These are phyloP conservation scores for Umbelopsis vinacea DNA, from an alignment of 192 early-diverging fungal species.

Conservation along the genomic window DNA sequence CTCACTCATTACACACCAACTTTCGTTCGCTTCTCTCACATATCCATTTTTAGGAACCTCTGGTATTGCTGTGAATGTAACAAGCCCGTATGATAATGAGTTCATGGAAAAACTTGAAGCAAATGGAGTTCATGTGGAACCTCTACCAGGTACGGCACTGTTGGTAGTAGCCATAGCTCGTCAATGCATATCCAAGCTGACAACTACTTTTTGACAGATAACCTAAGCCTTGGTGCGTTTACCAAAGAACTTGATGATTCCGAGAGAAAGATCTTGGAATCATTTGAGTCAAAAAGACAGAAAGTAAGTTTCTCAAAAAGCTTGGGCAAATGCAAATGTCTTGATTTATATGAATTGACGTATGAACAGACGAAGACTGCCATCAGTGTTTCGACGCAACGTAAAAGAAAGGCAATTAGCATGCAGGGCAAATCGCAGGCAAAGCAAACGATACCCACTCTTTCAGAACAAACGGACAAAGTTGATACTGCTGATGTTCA, in stretches of 20 bases:
- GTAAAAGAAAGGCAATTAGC: no score
- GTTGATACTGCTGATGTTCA: no score
- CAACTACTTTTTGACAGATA: conserved; percentile 20
- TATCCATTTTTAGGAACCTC: conserved; percentile 28
- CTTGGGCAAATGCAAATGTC: no score
- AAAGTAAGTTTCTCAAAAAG: not conserved
- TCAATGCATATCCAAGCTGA: not conserved
- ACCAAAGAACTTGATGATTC: conserved; percentile 32
- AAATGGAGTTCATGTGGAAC: conserved; percentile 16
- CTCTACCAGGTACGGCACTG: conserved; percentile 32
- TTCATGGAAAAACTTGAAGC: conserved; percentile 26
- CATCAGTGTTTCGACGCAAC: no score
- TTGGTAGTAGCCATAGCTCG: not conserved
- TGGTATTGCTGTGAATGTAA: conserved; percentile 40
- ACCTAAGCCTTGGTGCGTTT: conserved; percentile 27
- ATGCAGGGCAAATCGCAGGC: no score
- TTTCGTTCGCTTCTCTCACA: not conserved
- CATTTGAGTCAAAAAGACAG: not conserved
- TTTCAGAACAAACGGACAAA: no score
- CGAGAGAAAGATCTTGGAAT: conserved; percentile 7
- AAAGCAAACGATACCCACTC: no score
- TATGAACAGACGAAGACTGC: not conserved
- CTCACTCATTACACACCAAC: not conserved
- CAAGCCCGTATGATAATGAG: conserved; percentile 24
- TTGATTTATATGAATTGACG: not conserved